Evolutionary conservation across 495 filamentous ascomycete genomes (phyloP).

Genomic region (Penicillium waksmanii): DNA sequence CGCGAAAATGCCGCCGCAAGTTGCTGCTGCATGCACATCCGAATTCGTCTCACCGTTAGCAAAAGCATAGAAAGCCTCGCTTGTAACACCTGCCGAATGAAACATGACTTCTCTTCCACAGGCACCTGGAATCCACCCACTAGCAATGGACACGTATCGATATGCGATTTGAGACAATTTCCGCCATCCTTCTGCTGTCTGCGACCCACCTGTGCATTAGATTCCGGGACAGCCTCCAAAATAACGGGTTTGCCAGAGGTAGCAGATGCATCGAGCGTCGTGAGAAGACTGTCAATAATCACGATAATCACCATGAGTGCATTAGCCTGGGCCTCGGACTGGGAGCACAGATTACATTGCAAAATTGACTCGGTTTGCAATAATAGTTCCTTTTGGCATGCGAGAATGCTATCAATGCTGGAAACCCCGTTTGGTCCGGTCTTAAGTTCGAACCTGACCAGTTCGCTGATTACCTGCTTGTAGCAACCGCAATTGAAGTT

Average conservation of each 20-base stretch:
- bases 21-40: conserved; percentile 33
- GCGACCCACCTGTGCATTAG: not conserved
- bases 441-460: conserved; percentile 12
- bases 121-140: conserved; percentile 38
- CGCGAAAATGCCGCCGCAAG: conserved; percentile 24
- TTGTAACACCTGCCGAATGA: conserved; percentile 39
- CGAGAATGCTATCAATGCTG: conserved; percentile 38
- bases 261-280: conserved; percentile 30
- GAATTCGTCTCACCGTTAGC: conserved; percentile 32
- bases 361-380: conserved; percentile 36
- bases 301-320: conserved; percentile 40
- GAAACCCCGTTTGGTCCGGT: conserved; percentile 12
- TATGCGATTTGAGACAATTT: conserved; percentile 28
- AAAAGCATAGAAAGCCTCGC: conserved; percentile 32
- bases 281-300: conserved; percentile 39
- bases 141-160: conserved; percentile 34
- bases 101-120: conserved; percentile 37
- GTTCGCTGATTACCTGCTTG: conserved; percentile 16
- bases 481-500: conserved; percentile 16
- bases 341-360: conserved; percentile 35
- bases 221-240: not conserved
- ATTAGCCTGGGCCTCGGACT: conserved; percentile 29
- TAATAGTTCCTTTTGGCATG: conserved; percentile 34
- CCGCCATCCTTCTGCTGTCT: conserved; percentile 15
- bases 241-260: conserved; percentile 4